A percentile compares a stretch with the other conserved stretches of the same genome.
These are phyloP conservation scores for Colletotrichum navitas DNA, from an alignment of 2,329 filamentous ascomycete species.

Conservation along the genomic window DNA sequence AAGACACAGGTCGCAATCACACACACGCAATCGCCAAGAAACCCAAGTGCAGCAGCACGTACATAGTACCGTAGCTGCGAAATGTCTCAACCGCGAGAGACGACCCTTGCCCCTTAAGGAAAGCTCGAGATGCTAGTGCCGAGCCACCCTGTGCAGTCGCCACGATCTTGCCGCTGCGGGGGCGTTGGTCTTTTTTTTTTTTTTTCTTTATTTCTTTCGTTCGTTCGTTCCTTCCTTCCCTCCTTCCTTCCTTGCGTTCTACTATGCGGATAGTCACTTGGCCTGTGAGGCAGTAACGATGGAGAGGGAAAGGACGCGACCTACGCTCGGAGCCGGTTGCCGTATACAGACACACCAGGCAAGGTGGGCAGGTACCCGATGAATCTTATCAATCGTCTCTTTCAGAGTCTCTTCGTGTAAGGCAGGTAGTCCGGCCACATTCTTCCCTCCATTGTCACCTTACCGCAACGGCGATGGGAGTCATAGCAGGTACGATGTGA, in stretches of 20 bases:
- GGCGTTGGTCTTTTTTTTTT: slow-evolving; percentile 2
- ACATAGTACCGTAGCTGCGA: slow-evolving; percentile 13
- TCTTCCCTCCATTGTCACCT: background rate
- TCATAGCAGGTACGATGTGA: background rate
- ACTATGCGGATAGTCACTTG: background rate
- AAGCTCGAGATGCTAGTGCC: slow-evolving; percentile 38
- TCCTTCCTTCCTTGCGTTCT: too few relatives aligned
- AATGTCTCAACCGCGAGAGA: slow-evolving; percentile 24
- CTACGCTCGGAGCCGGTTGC: background rate
- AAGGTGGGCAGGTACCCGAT: too few relatives aligned
- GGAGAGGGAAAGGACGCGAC: background rate
- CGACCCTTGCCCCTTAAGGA: slow-evolving; percentile 18
- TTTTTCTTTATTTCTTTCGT: background rate
- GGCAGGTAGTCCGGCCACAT: background rate
- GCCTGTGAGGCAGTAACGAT: background rate
- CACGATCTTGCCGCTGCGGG: slow-evolving; percentile 19
- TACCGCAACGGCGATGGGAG: background rate
- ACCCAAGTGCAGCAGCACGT: slow-evolving; percentile 15
- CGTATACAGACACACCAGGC: background rate
- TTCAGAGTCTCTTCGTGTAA: background rate
- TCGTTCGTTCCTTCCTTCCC: background rate
- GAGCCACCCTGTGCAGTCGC: slow-evolving; percentile 16
- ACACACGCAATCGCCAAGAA: background rate
- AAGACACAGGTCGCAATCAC: background rate
- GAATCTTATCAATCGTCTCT: background rate